Percentiles rank a stretch among this genome's conserved stretches.
These are phyloP conservation scores for Betula pendula DNA, from an alignment of 306 rosid species.

Conservation along the genomic window DNA sequence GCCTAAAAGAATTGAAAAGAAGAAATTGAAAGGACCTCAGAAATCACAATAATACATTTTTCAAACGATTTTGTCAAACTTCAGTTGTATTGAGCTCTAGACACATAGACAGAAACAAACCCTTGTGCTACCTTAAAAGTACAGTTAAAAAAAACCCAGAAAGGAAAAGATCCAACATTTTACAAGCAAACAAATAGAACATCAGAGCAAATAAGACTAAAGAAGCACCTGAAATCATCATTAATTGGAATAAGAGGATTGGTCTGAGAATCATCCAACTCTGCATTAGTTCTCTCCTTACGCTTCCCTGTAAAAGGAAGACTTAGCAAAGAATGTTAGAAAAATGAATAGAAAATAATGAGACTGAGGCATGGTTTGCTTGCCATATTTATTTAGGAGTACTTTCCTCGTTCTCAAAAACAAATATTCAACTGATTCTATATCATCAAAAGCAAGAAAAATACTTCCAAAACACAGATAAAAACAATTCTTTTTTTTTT, in stretches of 20 bases:
- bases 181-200: not conserved
- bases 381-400: not conserved
- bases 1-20: not conserved
- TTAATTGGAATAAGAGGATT: conserved; percentile 71
- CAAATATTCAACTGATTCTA: not conserved
- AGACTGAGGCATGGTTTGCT: not conserved
- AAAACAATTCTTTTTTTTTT: too few relatives aligned
- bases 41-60: not conserved
- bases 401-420: not conserved
- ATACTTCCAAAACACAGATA: not conserved
- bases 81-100: conserved; percentile 1
- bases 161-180: conserved; percentile 1
- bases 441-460: not conserved
- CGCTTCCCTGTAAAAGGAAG: conserved; percentile 66
- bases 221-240: conserved; percentile 70
- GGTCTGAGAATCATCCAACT: conserved; percentile 41
- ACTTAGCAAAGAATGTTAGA: not conserved
- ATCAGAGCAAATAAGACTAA: not conserved
- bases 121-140: not conserved
- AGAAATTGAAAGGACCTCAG: not conserved
- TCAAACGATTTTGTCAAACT: not conserved
- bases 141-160: not conserved
- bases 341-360: too few relatives aligned
- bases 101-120: not conserved
- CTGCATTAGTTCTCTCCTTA: conserved; percentile 59